These are phyloP conservation scores for Melastoma malabathricum DNA, from an alignment of 345 rosid genomes.

Conservation along the genomic window DNA sequence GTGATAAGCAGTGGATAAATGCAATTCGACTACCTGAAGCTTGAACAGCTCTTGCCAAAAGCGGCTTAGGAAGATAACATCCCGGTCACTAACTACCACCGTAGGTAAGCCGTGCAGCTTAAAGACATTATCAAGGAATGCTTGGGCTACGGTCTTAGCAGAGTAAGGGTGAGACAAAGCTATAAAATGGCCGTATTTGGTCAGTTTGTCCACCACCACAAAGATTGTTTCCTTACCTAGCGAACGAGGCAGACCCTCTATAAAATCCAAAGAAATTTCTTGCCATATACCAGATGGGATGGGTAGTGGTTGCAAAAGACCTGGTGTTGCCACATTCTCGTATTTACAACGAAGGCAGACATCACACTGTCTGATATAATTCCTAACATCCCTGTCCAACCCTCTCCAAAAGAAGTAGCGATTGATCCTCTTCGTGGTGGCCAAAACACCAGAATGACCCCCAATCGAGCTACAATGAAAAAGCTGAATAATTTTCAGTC, in stretches of 20 bases:
- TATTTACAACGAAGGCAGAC: conserved; percentile 1
- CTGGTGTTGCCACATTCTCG: background rate
- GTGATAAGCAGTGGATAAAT: no score
- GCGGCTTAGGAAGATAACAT: no score
- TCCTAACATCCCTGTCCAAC: background rate
- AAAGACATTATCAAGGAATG: no score
- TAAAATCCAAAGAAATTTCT: conserved; percentile 7
- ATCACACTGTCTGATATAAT: background rate
- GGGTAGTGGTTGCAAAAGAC: background rate
- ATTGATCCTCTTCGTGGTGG: background rate
- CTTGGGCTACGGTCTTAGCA: no score
- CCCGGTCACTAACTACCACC: no score
- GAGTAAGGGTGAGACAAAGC: no score
- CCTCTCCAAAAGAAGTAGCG: conserved; percentile 2
- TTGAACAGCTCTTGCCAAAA: no score
- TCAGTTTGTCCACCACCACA: no score
- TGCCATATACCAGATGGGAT: background rate
- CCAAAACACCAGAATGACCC: background rate
- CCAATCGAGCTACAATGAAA: background rate
- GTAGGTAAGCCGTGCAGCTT: no score
- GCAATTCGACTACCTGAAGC: no score
- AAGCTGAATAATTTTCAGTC: no score
- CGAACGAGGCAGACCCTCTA: conserved; percentile 5
- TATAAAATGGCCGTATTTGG: no score
- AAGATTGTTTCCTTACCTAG: background rate